Evolutionary conservation across 352 stramenopile species (phyloP).

Genomic region (Globisporangium iwayamae): DNA sequence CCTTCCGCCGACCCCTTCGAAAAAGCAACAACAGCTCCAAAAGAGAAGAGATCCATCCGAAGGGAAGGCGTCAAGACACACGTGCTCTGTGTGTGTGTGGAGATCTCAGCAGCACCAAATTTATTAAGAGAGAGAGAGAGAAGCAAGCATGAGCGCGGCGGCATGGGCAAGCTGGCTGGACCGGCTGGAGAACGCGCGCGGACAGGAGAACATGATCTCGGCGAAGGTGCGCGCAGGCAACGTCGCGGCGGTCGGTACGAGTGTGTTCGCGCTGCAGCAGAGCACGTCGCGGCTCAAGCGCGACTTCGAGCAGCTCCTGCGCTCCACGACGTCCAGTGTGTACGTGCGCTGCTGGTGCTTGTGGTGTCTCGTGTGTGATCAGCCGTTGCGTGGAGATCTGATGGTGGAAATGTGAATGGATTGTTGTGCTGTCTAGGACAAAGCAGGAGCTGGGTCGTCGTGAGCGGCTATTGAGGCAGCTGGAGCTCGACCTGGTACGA

Average conservation of each 20-base stretch:
- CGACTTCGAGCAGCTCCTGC: constrained; percentile 80
- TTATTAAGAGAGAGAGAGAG: constrained; percentile 3
- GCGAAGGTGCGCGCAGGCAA: constrained; percentile 70
- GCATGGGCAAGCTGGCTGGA: constrained; percentile 82
- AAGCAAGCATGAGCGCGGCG: constrained; percentile 48
- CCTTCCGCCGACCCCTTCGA: constrained; percentile 7
- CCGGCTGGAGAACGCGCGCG: constrained; percentile 68
- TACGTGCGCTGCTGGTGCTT: constrained; percentile 23
- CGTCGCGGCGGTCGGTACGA: constrained; percentile 57
- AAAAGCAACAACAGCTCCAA: constrained; percentile 6
- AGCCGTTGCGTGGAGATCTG: not conserved
- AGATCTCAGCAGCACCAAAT: not conserved
- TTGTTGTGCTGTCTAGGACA: constrained; percentile 28
- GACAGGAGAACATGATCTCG: constrained; percentile 59
- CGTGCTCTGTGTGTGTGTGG: not conserved
- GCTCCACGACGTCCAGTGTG: constrained; percentile 40
- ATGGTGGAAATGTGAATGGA: not conserved
- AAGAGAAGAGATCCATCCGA: constrained; percentile 9
- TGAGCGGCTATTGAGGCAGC: constrained; percentile 55
- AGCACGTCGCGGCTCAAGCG: constrained; percentile 72
- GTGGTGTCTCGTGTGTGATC: not conserved
- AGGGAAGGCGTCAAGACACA: constrained; percentile 1
- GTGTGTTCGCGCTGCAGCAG: constrained; percentile 83
- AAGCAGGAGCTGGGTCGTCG: constrained; percentile 69
- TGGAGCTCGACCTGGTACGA: constrained; percentile 57